Evolutionary conservation across 805 yeast species (phyloP).

Genomic region (Kluyveromyces dobzhanskii): DNA sequence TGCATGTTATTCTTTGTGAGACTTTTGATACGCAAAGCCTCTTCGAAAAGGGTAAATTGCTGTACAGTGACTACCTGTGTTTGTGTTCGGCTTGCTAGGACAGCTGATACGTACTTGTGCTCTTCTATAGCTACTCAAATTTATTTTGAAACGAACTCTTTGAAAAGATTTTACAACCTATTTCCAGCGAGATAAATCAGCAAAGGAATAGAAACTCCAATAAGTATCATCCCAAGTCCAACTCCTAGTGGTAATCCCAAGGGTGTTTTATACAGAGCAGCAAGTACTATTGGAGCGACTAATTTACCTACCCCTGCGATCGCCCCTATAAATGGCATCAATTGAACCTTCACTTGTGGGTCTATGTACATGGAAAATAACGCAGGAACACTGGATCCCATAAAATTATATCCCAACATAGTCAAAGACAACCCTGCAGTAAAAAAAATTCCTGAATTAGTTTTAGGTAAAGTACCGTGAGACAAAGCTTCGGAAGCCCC

Average conservation of each 20-base stretch:
- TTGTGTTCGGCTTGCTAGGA: no score
- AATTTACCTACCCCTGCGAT: slow-evolving; percentile 7
- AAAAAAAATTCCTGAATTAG: slow-evolving; percentile 7
- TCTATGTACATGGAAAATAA: slow-evolving; percentile 6
- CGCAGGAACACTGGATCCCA: slow-evolving; percentile 7
- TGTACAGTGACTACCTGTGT: no score
- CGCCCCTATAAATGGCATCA: slow-evolving; percentile 7
- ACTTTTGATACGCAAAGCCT: no score
- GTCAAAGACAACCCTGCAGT: slow-evolving; percentile 5
- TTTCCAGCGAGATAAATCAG: slow-evolving; percentile 4
- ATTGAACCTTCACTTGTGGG: slow-evolving; percentile 4
- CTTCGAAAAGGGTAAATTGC: no score
- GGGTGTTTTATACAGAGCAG: slow-evolving; percentile 5
- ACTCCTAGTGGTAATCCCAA: slow-evolving; percentile 5
- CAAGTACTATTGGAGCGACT: slow-evolving; percentile 6
- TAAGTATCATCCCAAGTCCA: slow-evolving; percentile 7
- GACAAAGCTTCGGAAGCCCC: slow-evolving; percentile 5
- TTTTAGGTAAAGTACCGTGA: neutral
- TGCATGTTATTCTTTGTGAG: no score
- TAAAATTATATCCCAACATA: slow-evolving; percentile 6
- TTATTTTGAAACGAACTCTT: no score
- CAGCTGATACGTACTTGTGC: no score
- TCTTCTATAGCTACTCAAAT: no score
- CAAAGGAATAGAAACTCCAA: slow-evolving; percentile 4
- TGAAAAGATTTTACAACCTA: neutral